A percentile compares a stretch with the other conserved stretches of the same genome.
Conservation (phyloP, 129 eudicot genomes). For the Pseudognaphalium luteoalbum region DNA sequence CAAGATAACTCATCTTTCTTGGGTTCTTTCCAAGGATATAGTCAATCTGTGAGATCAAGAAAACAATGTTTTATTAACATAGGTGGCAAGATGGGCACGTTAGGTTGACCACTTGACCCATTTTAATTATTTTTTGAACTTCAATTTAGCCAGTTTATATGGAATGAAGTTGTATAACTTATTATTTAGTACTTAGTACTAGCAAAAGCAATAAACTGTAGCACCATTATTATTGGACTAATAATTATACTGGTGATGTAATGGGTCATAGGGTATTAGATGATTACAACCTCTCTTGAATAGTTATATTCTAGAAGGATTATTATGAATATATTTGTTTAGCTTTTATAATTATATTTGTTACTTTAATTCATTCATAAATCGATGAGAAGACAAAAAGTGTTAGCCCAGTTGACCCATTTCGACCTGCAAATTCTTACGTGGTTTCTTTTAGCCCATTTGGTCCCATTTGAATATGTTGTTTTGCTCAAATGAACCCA, state of each 20-base stretch:
- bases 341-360: neutral
- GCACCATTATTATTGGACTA: neutral
- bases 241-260: neutral
- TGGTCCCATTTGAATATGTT: neutral
- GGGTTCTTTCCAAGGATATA: constrained; percentile 92
- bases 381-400: neutral
- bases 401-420: neutral
- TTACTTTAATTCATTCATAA: neutral
- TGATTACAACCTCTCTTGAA: neutral
- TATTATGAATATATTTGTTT: neutral
- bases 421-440: neutral
- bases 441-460: neutral
- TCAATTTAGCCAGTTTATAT: neutral
- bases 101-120: neutral
- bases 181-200: no score
- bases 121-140: neutral
- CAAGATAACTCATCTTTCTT: constrained; percentile 84
- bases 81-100: neutral
- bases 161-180: neutral
- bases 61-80: neutral
- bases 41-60: constrained; percentile 48
- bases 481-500: neutral
- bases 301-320: neutral
- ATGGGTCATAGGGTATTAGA: neutral
- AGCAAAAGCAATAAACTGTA: no score